Percentiles rank a stretch among this genome's conserved stretches.
phyloP scores from a whole-genome alignment of 106 monocot species.

The Allium fistulosum region DNA sequence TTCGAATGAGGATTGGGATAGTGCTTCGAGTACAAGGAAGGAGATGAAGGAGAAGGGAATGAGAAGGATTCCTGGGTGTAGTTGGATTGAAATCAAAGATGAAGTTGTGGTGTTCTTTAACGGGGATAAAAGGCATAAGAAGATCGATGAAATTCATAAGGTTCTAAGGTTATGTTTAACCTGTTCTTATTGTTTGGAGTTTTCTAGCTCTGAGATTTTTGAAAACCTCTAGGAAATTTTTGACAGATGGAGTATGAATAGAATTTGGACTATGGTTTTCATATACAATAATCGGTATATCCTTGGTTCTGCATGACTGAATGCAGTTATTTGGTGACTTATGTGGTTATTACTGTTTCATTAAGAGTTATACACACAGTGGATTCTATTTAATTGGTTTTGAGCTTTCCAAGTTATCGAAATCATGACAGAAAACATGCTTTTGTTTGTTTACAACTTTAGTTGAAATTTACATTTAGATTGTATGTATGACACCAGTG shows the following conservation, averaged over 20 bases:
- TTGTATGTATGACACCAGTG: too few species aligned
- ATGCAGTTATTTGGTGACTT: not conserved
- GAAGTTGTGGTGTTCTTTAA: constrained; percentile 58
- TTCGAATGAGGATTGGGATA: constrained; percentile 44
- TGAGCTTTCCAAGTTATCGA: too few species aligned
- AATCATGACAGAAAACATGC: too few species aligned
- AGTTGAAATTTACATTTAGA: too few species aligned
- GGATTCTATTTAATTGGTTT: too few species aligned
- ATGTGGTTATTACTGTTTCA: not conserved
- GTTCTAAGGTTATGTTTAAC: constrained; percentile 18
- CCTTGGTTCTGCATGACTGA: not conserved
- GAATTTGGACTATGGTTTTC: too few species aligned
- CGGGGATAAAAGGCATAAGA: constrained; percentile 38
- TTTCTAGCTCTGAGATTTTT: not conserved
- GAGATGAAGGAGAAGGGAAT: constrained; percentile 62
- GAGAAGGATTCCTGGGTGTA: constrained; percentile 61
- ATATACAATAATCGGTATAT: too few species aligned
- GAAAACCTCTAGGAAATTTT: not conserved
- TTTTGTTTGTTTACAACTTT: too few species aligned
- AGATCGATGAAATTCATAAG: constrained; percentile 45
- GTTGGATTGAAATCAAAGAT: constrained; percentile 71
- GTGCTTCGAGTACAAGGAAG: constrained; percentile 31
- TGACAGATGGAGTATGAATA: not conserved
- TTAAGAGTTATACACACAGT: not conserved
- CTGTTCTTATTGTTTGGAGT: not conserved